Conservation (phyloP, 306 rosid genomes). For the Sphenostylis stenocarpa region DNA sequence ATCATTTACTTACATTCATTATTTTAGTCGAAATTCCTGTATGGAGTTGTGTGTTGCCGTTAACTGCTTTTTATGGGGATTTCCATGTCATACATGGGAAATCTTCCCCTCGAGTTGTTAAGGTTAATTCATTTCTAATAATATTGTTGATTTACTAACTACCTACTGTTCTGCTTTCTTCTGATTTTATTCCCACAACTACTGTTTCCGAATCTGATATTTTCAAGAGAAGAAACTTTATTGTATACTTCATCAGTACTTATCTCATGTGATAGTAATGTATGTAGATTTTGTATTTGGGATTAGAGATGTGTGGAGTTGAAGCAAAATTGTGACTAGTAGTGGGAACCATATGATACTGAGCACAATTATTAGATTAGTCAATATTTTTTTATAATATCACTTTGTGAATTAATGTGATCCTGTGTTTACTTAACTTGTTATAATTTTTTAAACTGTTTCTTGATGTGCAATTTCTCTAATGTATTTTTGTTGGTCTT, state of each 20-base stretch:
- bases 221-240: neutral
- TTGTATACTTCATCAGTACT: neutral
- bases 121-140: neutral
- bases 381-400: neutral
- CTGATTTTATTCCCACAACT: neutral
- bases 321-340: neutral
- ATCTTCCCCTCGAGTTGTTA: neutral
- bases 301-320: neutral
- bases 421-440: slow-evolving; percentile 1
- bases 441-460: slow-evolving; percentile 13
- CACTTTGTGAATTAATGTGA: neutral
- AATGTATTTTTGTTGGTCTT: slow-evolving; percentile 27
- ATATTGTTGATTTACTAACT: neutral
- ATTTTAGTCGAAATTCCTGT: neutral
- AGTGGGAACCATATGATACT: neutral
- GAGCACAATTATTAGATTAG: neutral
- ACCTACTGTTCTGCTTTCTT: neutral
- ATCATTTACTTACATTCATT: neutral
- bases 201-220: neutral
- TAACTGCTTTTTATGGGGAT: neutral
- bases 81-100: neutral
- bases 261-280: neutral
- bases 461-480: slow-evolving; percentile 15
- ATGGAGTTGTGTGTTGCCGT: neutral
- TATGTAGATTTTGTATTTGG: neutral